Base-by-base conservation (phyloP, 257 asterid genomes). In the Galeopsis tetrahit region DNA sequence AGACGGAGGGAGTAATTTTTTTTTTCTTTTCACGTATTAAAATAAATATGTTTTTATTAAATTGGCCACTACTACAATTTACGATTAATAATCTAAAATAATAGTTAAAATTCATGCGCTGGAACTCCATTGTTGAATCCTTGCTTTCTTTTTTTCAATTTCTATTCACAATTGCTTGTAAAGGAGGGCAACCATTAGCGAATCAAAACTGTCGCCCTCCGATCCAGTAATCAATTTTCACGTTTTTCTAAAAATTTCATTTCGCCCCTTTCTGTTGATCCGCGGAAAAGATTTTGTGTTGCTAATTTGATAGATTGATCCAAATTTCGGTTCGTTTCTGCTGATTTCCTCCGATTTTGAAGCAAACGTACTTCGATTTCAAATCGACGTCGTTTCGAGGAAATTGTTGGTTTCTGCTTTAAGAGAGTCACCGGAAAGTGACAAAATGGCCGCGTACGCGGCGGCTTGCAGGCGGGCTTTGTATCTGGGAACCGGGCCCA, bases 361-460 rank as follows among this genome's bases (percentile, higher is more conserved):
- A 63, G 43, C 46, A 11, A 42, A 42, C 14, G 64, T 52, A 35
- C 4, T 6, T 5, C 48, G 2, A 31, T 63, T 67, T 44, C 53
- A 44, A 38, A 31, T 6, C 21, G 67, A 36, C 43, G 44, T 7
- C 7, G 68, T 10, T 63, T 35, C 9, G 57, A 1, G 63, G 48
- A 35, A 5, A 59, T 68, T 10, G 10, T 43, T 63, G 9, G 14
- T 1, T 55, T 55, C 46, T 48, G 32, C 58, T 36, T 36, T 63
- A 38, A 15, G 42, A 53, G 55, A 53, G 52, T 55, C n/a, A 33
- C 57, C 11, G 67, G 49, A 33, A 13, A 46, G 35, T 57, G 15
- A 28, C 40, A 70, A 33, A 55, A 87, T 88, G 94, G 87, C 90
- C 81, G 89, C 91, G 73, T 76, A 73, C 48, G 81, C 85, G 82